Percentiles rank a stretch among this genome's conserved stretches.
Evolutionary conservation across 768 basidiomycete genomes (phyloP).

Genomic region (Lactarius trivialis): DNA sequence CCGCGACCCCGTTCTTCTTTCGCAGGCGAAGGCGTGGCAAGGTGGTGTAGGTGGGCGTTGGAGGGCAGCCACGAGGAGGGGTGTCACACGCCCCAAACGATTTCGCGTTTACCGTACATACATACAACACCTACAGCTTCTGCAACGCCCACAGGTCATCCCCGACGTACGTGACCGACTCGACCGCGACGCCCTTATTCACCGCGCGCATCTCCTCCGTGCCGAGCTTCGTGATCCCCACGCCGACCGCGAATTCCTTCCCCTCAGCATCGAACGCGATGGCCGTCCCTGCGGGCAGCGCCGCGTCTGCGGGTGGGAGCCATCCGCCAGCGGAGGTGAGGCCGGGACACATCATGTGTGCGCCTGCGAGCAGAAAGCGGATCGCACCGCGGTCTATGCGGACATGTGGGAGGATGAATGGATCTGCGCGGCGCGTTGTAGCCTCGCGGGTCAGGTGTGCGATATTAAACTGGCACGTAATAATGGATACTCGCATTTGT

Average conservation of each 20-base stretch:
- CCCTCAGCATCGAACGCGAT: slow-evolving; percentile 97
- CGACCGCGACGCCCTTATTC: slow-evolving; percentile 88
- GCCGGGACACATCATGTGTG: slow-evolving; percentile 97
- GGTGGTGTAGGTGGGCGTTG: background rate
- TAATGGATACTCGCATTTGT: slow-evolving; percentile 62
- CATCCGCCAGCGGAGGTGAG: slow-evolving; percentile 88
- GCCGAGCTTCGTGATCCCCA: slow-evolving; percentile 74
- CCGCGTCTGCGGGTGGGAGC: slow-evolving; percentile 67
- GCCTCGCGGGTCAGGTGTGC: background rate
- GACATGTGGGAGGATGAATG: slow-evolving; percentile 81
- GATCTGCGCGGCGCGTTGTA: slow-evolving; percentile 49
- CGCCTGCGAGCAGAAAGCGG: slow-evolving; percentile 89
- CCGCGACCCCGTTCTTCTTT: background rate
- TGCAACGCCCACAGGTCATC: slow-evolving; percentile 80
- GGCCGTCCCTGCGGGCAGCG: slow-evolving; percentile 60
- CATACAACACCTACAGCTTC: slow-evolving; percentile 40
- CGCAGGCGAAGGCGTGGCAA: background rate
- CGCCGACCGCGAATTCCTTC: slow-evolving; percentile 83
- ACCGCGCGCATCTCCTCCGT: slow-evolving; percentile 87
- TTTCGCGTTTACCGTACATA: background rate
- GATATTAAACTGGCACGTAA: background rate
- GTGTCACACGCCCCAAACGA: background rate
- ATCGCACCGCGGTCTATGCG: slow-evolving; percentile 95
- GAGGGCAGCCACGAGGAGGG: background rate
- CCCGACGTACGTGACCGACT: slow-evolving; percentile 78